Evolutionary conservation across 768 basidiomycete genomes (phyloP), one percentile per base, ranked within the genome.

Genomic region (Multifurca ochricompacta): DNA sequence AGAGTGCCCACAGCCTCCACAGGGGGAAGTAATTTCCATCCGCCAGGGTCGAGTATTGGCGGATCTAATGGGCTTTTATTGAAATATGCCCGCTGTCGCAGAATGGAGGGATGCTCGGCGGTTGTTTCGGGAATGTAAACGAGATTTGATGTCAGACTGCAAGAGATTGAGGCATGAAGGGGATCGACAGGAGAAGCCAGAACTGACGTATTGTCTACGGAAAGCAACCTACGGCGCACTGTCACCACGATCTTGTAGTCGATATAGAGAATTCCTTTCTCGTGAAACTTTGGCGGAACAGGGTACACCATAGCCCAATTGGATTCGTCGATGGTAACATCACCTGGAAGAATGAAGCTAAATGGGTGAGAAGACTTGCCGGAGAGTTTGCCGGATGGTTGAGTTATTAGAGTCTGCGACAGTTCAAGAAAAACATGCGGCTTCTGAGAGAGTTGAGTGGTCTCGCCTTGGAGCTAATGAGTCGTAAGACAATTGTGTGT

Each of bases 241-340:
- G 49, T 52, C 19, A 53, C 59, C 4, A 53, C 11, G 13, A 62
- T 11, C 36, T 62, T 59, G 35, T 62, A 62, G 14, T 62, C 57
- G 32, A 62, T 57, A 23, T 60, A 59, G 11, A 59, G 5, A n/a
- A 46, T 42, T 6, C 59, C 59, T 27, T 46, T 59, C 40, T 60
- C 80, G 1, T 77, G 74, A 58, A 80, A 82, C 34, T 68, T 76
- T 6, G 78, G 76, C 1, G 81, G 80, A 13, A 80, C 69, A 4
- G 66, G 68, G 45, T 75, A 77, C 11, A 67, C 68, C 36, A 65
- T 49, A n/a, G 41, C 52, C 50, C 62, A 67, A 41, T 68, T 68
- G 32, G 65, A 68, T 51, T 69, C 73, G 3, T 62, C 56, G 25
- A 74, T 70, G 28, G 65, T 60, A 14, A 75, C 71, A 42, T 76